Conservation (phyloP, 495 filamentous ascomycete species). For the Neurospora tetrasperma region DNA sequence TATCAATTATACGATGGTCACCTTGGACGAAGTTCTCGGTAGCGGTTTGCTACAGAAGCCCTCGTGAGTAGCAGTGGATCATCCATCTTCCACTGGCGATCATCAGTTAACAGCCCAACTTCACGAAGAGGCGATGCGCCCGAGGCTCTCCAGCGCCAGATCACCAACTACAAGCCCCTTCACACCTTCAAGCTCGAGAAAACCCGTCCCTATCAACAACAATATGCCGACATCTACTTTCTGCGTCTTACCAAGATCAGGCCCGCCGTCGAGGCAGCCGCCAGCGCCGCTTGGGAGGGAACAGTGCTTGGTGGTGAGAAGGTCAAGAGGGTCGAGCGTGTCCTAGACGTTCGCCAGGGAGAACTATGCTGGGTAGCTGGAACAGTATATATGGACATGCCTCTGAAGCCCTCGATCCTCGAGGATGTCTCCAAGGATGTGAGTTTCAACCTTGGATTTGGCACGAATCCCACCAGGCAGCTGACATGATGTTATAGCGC, state of each 20-base stretch:
- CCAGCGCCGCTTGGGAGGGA: slow-evolving; percentile 63
- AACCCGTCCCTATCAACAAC: slow-evolving; percentile 76
- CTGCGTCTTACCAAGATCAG: slow-evolving; percentile 81
- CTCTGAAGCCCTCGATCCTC: slow-evolving; percentile 90
- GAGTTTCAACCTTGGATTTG: slow-evolving; percentile 27
- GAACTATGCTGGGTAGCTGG: slow-evolving; percentile 92
- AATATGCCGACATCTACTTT: slow-evolving; percentile 97
- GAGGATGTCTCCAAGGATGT: slow-evolving; percentile 92
- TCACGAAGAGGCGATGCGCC: slow-evolving; percentile 28
- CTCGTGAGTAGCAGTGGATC: slow-evolving; percentile 10
- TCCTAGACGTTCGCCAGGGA: slow-evolving; percentile 91
- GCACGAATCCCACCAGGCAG: too few relatives aligned
- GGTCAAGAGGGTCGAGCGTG: slow-evolving; percentile 66
- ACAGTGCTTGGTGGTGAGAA: slow-evolving; percentile 70
- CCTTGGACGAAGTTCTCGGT: slow-evolving; percentile 20
- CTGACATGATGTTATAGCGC: slow-evolving; percentile 40
- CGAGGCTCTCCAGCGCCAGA: slow-evolving; percentile 29
- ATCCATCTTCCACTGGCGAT: neutral
- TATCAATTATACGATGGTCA: slow-evolving; percentile 16
- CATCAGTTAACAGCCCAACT: slow-evolving; percentile 6
- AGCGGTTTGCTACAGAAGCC: slow-evolving; percentile 22
- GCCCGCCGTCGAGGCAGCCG: slow-evolving; percentile 66
- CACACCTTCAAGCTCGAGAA: slow-evolving; percentile 61
- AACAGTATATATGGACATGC: slow-evolving; percentile 95
- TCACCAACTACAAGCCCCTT: slow-evolving; percentile 65